A percentile compares a stretch with the other conserved stretches of the same genome.
Evolutionary conservation across 2,329 filamentous ascomycete genomes (phyloP).

Genomic region (Byssothecium circinans): DNA sequence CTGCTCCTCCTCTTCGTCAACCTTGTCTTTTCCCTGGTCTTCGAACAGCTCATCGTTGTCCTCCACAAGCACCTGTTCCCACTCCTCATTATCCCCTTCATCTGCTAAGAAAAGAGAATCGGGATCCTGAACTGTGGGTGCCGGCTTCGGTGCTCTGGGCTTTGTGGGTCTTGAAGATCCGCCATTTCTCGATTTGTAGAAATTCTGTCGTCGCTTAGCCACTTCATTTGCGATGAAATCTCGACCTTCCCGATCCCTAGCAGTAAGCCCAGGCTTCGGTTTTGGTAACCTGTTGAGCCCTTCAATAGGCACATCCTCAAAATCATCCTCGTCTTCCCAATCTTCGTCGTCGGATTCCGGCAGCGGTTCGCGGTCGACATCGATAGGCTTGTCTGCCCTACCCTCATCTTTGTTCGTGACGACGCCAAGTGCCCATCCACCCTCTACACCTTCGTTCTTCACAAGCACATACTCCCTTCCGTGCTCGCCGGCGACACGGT

Average conservation of each 20-base stretch:
- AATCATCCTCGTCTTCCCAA: conserved; percentile 75
- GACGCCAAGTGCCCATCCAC: conserved; percentile 93
- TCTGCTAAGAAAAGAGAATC: conserved; percentile 60
- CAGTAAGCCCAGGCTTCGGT: conserved; percentile 37
- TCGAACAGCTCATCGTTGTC: conserved; percentile 63
- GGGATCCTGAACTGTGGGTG: conserved; percentile 43
- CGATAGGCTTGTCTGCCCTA: conserved; percentile 83
- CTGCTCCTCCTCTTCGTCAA: conserved; percentile 70
- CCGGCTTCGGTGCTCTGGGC: conserved; percentile 17
- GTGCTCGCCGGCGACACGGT: conserved; percentile 78
- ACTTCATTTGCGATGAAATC: conserved; percentile 42
- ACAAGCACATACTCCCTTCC: conserved; percentile 94
- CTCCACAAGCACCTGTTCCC: conserved; percentile 45
- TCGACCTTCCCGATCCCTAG: conserved; percentile 35
- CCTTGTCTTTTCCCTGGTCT: conserved; percentile 45
- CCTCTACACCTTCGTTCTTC: conserved; percentile 91
- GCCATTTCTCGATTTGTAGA: conserved; percentile 50
- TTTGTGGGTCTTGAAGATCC: conserved; percentile 17
- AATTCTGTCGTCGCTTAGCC: conserved; percentile 49
- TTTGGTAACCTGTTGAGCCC: conserved; percentile 84
- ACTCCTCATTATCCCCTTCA: conserved; percentile 45
- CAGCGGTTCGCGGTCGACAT: conserved; percentile 69
- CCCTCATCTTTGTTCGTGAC: conserved; percentile 84
- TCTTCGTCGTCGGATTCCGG: conserved; percentile 60
- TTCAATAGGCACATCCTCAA: conserved; percentile 91